Evolutionary conservation across 2,329 filamentous ascomycete species (phyloP).

Genomic region (Aureobasidium sp.): DNA sequence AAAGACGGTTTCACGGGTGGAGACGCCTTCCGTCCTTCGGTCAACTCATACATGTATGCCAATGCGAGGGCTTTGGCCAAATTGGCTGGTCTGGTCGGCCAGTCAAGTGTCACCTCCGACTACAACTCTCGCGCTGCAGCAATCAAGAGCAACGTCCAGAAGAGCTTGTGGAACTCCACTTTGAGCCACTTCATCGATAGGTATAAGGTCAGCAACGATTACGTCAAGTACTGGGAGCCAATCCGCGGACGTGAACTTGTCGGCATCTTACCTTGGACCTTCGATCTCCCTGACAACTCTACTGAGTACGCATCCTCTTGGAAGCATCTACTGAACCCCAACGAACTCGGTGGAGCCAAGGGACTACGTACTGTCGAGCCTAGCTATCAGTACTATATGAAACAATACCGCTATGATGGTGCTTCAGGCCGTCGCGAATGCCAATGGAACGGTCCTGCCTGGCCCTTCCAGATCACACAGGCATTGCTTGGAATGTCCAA

Average conservation of each 20-base stretch:
- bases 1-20: slow-evolving; percentile 47
- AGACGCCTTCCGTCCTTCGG: slow-evolving; percentile 47
- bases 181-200: slow-evolving; percentile 52
- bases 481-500: slow-evolving; percentile 46
- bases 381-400: slow-evolving; percentile 52
- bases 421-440: slow-evolving; percentile 38
- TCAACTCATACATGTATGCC: slow-evolving; percentile 51
- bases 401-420: slow-evolving; percentile 45
- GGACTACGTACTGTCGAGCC: slow-evolving; percentile 50
- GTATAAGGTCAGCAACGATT: slow-evolving; percentile 42
- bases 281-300: slow-evolving; percentile 46
- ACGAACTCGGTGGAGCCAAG: slow-evolving; percentile 37
- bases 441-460: slow-evolving; percentile 52
- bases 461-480: slow-evolving; percentile 51
- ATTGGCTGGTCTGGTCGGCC: slow-evolving; percentile 39
- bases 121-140: slow-evolving; percentile 34
- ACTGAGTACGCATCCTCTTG: slow-evolving; percentile 41
- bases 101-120: slow-evolving; percentile 25
- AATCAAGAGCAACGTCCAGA: slow-evolving; percentile 43
- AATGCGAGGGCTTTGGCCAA: slow-evolving; percentile 48
- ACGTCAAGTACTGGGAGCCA: slow-evolving; percentile 43
- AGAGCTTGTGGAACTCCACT: slow-evolving; percentile 49
- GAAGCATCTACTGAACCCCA: slow-evolving; percentile 40
- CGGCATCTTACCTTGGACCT: slow-evolving; percentile 49
- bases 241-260: slow-evolving; percentile 51